These are phyloP conservation scores for Solanum gandarillasii DNA, from an alignment of 257 asterid species.

Conservation along the genomic window DNA sequence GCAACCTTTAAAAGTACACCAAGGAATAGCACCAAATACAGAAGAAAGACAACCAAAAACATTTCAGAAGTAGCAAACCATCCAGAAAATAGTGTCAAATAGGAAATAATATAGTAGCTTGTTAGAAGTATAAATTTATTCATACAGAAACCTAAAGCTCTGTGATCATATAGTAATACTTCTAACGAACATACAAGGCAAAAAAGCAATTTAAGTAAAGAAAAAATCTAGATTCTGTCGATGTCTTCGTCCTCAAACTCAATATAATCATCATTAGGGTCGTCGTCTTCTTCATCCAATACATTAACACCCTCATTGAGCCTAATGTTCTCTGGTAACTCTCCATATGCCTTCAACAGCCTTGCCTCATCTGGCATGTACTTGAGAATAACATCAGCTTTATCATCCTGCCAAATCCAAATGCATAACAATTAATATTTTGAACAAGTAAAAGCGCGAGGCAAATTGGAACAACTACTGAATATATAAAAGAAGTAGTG, in stretches of 20 bases:
- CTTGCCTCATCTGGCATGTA: slow-evolving; percentile 92
- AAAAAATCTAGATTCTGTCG: slow-evolving; percentile 51
- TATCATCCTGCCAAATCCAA: slow-evolving; percentile 49
- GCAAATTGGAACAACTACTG: not conserved
- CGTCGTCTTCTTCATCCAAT: slow-evolving; percentile 58
- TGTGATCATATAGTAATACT: not conserved
- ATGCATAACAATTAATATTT: too few relatives aligned
- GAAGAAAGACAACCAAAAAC: too few relatives aligned
- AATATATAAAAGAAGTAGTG: too few relatives aligned
- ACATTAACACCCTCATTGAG: slow-evolving; percentile 57
- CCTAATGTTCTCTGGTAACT: slow-evolving; percentile 73
- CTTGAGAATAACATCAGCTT: slow-evolving; percentile 86
- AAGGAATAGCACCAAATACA: too few relatives aligned
- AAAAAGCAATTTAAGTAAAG: not conserved
- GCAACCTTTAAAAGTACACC: too few relatives aligned
- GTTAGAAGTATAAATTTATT: too few relatives aligned
- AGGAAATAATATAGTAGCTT: too few relatives aligned
- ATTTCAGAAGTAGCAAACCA: not conserved
- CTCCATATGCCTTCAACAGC: slow-evolving; percentile 83
- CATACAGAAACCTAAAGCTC: not conserved
- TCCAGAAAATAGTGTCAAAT: not conserved
- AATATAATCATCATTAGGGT: slow-evolving; percentile 40
- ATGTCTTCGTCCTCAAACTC: slow-evolving; percentile 86
- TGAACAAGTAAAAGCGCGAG: too few relatives aligned
- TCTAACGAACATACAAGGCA: too few relatives aligned